Percentiles rank a stretch among this genome's conserved stretches.
phyloP scores from a whole-genome alignment of 345 rosid genomes.

The Pistacia integerrima region DNA sequence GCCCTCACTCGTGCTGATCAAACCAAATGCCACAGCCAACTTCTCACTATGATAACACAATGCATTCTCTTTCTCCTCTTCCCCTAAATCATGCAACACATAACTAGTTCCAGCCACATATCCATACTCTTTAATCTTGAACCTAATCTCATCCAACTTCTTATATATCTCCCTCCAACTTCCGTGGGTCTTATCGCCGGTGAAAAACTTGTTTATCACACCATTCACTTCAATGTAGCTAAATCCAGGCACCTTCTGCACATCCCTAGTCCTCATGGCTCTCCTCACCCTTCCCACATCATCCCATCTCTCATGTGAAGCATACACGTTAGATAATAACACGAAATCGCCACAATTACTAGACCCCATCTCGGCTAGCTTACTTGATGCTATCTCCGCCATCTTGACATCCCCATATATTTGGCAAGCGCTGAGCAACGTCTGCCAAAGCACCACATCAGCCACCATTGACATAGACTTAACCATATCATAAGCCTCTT shows the following conservation, averaged over 20 bases:
- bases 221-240: slow-evolving; percentile 80
- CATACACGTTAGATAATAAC: slow-evolving; percentile 75
- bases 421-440: slow-evolving; percentile 77
- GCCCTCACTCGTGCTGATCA: slow-evolving; percentile 49
- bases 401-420: slow-evolving; percentile 65
- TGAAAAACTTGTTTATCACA: slow-evolving; percentile 66
- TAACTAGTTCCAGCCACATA: slow-evolving; percentile 72
- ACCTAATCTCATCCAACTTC: slow-evolving; percentile 75
- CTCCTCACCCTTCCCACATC: slow-evolving; percentile 80
- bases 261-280: slow-evolving; percentile 69
- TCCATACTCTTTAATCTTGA: slow-evolving; percentile 66
- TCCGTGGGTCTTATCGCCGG: slow-evolving; percentile 61
- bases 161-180: slow-evolving; percentile 60
- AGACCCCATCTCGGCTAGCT: slow-evolving; percentile 76
- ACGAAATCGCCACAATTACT: slow-evolving; percentile 75
- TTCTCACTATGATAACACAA: slow-evolving; percentile 82
- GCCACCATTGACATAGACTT: slow-evolving; percentile 63
- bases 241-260: slow-evolving; percentile 79
- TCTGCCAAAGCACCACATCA: slow-evolving; percentile 82
- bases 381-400: slow-evolving; percentile 70
- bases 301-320: slow-evolving; percentile 72
- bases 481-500: slow-evolving; percentile 65
- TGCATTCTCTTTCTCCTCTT: slow-evolving; percentile 87
- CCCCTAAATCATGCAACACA: slow-evolving; percentile 88
- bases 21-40: slow-evolving; percentile 84